Conservation (phyloP, 495 filamentous ascomycete genomes). For the Thermochaetoides thermophila region DNA sequence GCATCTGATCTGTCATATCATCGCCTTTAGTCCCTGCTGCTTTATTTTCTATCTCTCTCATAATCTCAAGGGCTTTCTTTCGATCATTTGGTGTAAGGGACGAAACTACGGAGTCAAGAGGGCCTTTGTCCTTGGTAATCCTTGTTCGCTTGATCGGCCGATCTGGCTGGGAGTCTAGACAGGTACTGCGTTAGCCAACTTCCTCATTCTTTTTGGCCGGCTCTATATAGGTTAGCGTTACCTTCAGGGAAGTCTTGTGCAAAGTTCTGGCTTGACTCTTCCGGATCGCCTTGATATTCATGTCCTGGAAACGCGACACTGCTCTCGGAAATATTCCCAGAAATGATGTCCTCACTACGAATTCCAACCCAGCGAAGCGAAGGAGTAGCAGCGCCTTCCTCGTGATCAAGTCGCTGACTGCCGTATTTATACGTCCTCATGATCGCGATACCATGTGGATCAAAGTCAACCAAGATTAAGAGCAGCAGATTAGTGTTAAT, state of each 20-base stretch:
- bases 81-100: constrained; percentile 46
- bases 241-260: no score
- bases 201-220: no score
- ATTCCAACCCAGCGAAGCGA: constrained; percentile 63
- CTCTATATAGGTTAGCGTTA: no score
- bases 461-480: constrained; percentile 64
- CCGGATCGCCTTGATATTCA: not conserved
- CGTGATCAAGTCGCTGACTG: constrained; percentile 57
- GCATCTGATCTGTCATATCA: constrained; percentile 31
- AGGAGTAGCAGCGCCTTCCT: constrained; percentile 43
- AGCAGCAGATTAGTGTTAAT: constrained; percentile 31
- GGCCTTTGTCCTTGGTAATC: not conserved
- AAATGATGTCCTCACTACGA: constrained; percentile 41
- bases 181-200: no score
- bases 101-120: constrained; percentile 17
- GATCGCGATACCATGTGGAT: constrained; percentile 78
- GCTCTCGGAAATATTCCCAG: no score
- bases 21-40: not conserved
- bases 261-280: constrained; percentile 7
- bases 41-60: constrained; percentile 30
- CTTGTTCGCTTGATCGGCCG: constrained; percentile 7
- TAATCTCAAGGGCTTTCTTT: constrained; percentile 49
- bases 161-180: constrained; percentile 3
- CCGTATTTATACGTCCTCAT: constrained; percentile 78
- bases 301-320: not conserved